Evolutionary conservation across 371 early-diverging fungal species (phyloP), one percentile per base, ranked within the genome.

Genomic region (Mucor irregularis): DNA sequence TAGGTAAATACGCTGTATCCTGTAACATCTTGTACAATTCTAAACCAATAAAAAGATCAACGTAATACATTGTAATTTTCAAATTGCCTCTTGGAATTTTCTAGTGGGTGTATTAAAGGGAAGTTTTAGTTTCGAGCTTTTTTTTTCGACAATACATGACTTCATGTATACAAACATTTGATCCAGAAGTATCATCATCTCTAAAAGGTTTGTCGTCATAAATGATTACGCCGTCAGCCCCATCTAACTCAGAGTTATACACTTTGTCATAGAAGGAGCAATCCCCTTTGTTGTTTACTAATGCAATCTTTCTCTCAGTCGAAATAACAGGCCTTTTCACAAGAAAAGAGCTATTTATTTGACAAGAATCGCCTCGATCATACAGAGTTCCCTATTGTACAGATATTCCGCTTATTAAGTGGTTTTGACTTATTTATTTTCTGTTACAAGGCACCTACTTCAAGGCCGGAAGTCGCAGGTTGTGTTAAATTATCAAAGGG

Each of bases 331-430:
- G 68, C 21, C 28, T 49, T 9, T 46, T 53, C 35, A 56, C 37
- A 28, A 34, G 56, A 26, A 59, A 53, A 9, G 60, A 49, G 38
- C 54, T 50, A n/a, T 66, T 51, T 11, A 51, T 24, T 48, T 64
- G 62, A 51, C 78, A 77, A 38, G 74, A 74, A 19, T 56, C 54
- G 19, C 72, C 74, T 46, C 74, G 63, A 56, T 77, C 74, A 42
- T 77, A 77, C 6, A 77, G 34, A n/a, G 69, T 58, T 8, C 78
- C 78, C 78, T 77, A 40, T 4, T n/a, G n/a, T n/a, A n/a, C n/a
- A n/a, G n/a, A n/a, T n/a, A n/a, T n/a, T n/a, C n/a, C n/a, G n/a
- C n/a, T n/a, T n/a, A n/a, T n/a, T n/a, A n/a, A n/a, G n/a, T n/a
- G n/a, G n/a, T n/a, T n/a, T n/a, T n/a, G n/a, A n/a, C n/a, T n/a